Conservation (phyloP, 768 basidiomycete species). For the Lactarius tabidus region DNA sequence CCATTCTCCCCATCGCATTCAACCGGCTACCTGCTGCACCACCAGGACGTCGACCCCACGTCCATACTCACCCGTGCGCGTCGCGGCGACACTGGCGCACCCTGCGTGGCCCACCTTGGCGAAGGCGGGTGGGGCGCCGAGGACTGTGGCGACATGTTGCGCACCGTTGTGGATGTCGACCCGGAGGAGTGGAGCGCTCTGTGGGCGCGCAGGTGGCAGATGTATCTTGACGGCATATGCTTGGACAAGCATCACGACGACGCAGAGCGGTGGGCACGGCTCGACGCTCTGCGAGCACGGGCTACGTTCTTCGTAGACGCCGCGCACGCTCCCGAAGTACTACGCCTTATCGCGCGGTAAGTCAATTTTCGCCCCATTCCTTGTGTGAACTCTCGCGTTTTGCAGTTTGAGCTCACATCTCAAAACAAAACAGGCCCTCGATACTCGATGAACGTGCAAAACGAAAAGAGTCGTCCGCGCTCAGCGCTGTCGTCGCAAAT, state of each 20-base stretch:
- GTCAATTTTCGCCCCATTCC: too few species aligned
- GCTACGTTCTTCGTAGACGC: slow-evolving; percentile 23
- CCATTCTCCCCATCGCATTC: slow-evolving; percentile 7
- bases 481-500: slow-evolving; percentile 5
- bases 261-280: slow-evolving; percentile 19
- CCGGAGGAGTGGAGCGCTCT: slow-evolving; percentile 22
- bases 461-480: slow-evolving; percentile 17
- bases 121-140: slow-evolving; percentile 20
- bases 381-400: background rate
- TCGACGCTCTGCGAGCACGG: slow-evolving; percentile 12
- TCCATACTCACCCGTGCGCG: slow-evolving; percentile 17
- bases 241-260: slow-evolving; percentile 18
- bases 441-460: slow-evolving; percentile 11
- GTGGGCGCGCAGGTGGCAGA: slow-evolving; percentile 24
- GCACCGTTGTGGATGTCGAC: slow-evolving; percentile 22
- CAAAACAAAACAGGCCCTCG: slow-evolving; percentile 13
- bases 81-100: slow-evolving; percentile 2
- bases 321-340: slow-evolving; percentile 16
- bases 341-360: slow-evolving; percentile 22
- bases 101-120: slow-evolving; percentile 20
- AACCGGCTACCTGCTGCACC: slow-evolving; percentile 23
- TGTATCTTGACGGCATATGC: slow-evolving; percentile 23
- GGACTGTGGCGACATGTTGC: slow-evolving; percentile 20
- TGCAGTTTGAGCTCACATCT: background rate
- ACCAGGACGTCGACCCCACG: slow-evolving; percentile 16